Evolutionary conservation across 768 basidiomycete genomes (phyloP).

Genomic region (Mycena belliarum): DNA sequence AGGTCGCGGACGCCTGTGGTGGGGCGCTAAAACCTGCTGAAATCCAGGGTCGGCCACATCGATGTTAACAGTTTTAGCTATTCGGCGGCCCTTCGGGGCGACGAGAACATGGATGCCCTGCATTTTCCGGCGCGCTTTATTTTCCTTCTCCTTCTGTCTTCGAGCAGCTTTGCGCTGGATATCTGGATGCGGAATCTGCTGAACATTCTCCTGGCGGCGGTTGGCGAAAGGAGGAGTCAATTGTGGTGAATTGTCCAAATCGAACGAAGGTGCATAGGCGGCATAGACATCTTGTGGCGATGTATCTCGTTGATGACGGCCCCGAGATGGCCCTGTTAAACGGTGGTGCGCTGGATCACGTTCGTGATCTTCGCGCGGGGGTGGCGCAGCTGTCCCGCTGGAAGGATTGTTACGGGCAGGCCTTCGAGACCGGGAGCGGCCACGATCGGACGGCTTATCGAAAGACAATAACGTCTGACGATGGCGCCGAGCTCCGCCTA

Average conservation of each 20-base stretch:
- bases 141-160: slow-evolving; percentile 32
- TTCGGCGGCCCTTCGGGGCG: slow-evolving; percentile 35
- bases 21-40: slow-evolving; percentile 41
- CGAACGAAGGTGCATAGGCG: not conserved
- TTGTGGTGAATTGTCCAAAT: not conserved
- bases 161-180: slow-evolving; percentile 27
- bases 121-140: slow-evolving; percentile 28
- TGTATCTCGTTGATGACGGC: slow-evolving; percentile 1
- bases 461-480: slow-evolving; percentile 39
- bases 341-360: not conserved
- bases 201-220: slow-evolving; percentile 6
- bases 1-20: not conserved
- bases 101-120: slow-evolving; percentile 40
- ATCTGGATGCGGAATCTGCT: slow-evolving; percentile 13
- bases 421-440: slow-evolving; percentile 33
- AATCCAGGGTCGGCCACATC: slow-evolving; percentile 47
- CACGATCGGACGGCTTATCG: not conserved
- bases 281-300: not conserved
- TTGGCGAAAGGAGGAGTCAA: not conserved
- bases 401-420: not conserved
- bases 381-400: not conserved
- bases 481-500: slow-evolving; percentile 35
- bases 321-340: not conserved
- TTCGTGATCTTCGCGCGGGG: not conserved
- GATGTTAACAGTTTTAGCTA: slow-evolving; percentile 27